Evolutionary conservation across 1,284 basidiomycete genomes (phyloP).

Genomic region (Wallemia ichthyophaga): DNA sequence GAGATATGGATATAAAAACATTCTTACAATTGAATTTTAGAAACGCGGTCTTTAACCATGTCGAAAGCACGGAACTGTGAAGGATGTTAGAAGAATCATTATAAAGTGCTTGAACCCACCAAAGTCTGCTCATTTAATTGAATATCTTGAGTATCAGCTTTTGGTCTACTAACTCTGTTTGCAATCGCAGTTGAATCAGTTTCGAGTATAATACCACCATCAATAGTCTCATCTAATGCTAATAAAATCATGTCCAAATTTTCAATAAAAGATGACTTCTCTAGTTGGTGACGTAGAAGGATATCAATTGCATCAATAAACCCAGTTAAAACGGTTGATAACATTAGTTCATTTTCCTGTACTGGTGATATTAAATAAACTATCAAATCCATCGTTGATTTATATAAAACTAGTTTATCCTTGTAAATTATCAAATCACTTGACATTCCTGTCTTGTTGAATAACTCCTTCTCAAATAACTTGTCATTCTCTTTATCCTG

Average conservation of each 20-base stretch:
- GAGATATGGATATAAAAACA: neutral
- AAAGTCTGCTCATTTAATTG: constrained; percentile 97
- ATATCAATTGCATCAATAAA: constrained; percentile 62
- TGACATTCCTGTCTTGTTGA: constrained; percentile 13
- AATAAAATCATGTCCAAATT: constrained; percentile 78
- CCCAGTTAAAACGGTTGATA: constrained; percentile 48
- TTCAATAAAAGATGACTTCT: constrained; percentile 82
- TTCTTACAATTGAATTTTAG: neutral
- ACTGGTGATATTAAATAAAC: constrained; percentile 75
- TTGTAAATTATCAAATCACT: constrained; percentile 89
- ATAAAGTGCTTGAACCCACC: constrained; percentile 29
- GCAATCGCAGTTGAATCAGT: constrained; percentile 87
- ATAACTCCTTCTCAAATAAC: constrained; percentile 16
- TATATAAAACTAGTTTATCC: constrained; percentile 69
- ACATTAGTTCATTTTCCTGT: constrained; percentile 87
- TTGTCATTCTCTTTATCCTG: constrained; percentile 61
- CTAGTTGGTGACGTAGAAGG: constrained; percentile 66
- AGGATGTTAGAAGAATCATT: neutral
- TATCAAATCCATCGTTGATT: constrained; percentile 75
- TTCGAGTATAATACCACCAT: constrained; percentile 93
- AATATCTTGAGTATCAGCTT: constrained; percentile 77
- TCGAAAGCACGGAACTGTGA: constrained; percentile 1
- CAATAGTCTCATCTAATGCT: constrained; percentile 85
- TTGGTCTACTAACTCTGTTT: constrained; percentile 69
- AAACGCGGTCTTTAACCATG: neutral